These are phyloP conservation scores for Diutina neorugosa DNA, from an alignment of 1,139 yeast genomes.

Conservation along the genomic window DNA sequence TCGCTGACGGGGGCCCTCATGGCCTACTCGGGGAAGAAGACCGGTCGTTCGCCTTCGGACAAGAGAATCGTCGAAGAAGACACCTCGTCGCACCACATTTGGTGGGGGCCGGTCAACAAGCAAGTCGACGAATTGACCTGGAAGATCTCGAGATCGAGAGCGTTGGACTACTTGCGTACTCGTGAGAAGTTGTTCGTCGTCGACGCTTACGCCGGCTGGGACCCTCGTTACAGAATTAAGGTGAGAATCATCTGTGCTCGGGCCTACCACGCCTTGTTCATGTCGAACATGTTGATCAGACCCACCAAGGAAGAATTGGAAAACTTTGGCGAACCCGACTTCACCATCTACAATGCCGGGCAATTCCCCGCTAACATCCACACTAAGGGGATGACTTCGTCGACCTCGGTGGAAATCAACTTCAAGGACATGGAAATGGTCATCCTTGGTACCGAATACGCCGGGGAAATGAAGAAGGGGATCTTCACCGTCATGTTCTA, in stretches of 20 bases:
- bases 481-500: slow-evolving; percentile 98
- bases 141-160: slow-evolving; percentile 94
- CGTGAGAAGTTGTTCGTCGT: slow-evolving; percentile 90
- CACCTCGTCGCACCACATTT: slow-evolving; percentile 68
- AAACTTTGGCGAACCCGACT: slow-evolving; percentile 94
- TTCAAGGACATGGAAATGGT: slow-evolving; percentile 99
- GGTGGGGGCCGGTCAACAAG: slow-evolving; percentile 99
- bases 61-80: slow-evolving; percentile 96
- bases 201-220: slow-evolving; percentile 99
- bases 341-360: slow-evolving; percentile 97
- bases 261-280: slow-evolving; percentile 95
- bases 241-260: slow-evolving; percentile 96
- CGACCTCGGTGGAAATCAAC: slow-evolving; percentile 92
- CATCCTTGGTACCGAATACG: slow-evolving; percentile 95
- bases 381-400: slow-evolving; percentile 96
- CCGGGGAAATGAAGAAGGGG: slow-evolving; percentile 99
- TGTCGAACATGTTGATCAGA: slow-evolving; percentile 96
- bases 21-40: slow-evolving; percentile 92
- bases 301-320: slow-evolving; percentile 85
- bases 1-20: slow-evolving; percentile 91
- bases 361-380: slow-evolving; percentile 96
- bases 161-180: slow-evolving; percentile 92
- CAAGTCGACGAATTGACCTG: slow-evolving; percentile 91
- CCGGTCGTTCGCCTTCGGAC: slow-evolving; percentile 98
- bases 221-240: slow-evolving; percentile 93